Evolutionary conservation across 2,329 filamentous ascomycete species (phyloP).

Genomic region (Colletotrichum cuscutae): DNA sequence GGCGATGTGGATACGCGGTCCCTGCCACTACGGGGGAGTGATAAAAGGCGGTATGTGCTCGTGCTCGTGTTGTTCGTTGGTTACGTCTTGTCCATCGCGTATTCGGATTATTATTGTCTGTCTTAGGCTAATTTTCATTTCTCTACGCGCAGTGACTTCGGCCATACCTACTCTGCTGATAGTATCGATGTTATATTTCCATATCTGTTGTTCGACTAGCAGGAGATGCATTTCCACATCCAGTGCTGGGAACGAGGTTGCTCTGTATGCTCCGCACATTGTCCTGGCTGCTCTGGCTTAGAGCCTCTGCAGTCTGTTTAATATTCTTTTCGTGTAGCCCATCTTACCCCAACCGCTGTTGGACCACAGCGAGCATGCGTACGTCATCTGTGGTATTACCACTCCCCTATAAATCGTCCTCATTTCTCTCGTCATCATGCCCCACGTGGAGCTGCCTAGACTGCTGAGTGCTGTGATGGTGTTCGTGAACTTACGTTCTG

Average conservation of each 20-base stretch:
- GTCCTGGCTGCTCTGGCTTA: background rate
- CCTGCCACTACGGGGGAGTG: background rate
- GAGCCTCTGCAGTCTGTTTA: background rate
- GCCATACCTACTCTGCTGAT: background rate
- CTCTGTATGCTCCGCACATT: background rate
- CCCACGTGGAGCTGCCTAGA: too few relatives aligned
- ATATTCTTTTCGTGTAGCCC: background rate
- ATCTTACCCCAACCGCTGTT: slow-evolving; percentile 30
- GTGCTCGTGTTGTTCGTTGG: background rate
- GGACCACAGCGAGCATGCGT: slow-evolving; percentile 39
- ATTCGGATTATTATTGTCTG: background rate
- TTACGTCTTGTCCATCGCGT: background rate
- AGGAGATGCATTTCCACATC: background rate
- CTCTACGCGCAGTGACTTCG: background rate
- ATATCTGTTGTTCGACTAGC: background rate
- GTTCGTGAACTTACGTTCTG: slow-evolving; percentile 37
- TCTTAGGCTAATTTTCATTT: background rate
- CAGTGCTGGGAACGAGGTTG: background rate
- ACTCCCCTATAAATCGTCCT: too few relatives aligned
- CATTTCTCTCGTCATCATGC: too few relatives aligned
- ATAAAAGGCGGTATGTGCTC: background rate
- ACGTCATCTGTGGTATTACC: slow-evolving; percentile 40
- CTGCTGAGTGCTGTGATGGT: slow-evolving; percentile 37
- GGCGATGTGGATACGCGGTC: background rate
- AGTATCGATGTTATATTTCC: background rate